These are phyloP conservation scores for Bipolaris cookei DNA, from an alignment of 2,329 filamentous ascomycete genomes.

Conservation along the genomic window DNA sequence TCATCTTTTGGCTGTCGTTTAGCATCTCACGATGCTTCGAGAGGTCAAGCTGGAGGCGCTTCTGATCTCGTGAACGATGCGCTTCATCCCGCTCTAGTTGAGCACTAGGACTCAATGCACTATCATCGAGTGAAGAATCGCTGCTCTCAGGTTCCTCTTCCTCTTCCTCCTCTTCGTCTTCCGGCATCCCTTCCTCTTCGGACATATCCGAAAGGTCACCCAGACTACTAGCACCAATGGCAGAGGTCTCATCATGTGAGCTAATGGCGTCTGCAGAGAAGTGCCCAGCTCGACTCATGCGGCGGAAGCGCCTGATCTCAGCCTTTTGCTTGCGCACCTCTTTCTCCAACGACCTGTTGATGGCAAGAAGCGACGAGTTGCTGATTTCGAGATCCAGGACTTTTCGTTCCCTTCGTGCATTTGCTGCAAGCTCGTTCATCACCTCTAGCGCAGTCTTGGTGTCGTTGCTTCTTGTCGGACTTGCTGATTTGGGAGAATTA, in stretches of 20 bases:
- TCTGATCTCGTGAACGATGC: slow-evolving; percentile 77
- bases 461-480: slow-evolving; percentile 64
- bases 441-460: slow-evolving; percentile 60
- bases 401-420: slow-evolving; percentile 89
- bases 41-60: slow-evolving; percentile 81
- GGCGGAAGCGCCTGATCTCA: slow-evolving; percentile 82
- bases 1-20: slow-evolving; percentile 91
- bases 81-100: slow-evolving; percentile 54
- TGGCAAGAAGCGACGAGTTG: slow-evolving; percentile 91
- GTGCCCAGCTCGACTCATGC: slow-evolving; percentile 81
- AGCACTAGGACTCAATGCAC: slow-evolving; percentile 49
- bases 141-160: slow-evolving; percentile 56
- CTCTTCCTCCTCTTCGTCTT: slow-evolving; percentile 51
- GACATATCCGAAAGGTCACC: slow-evolving; percentile 48
- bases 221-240: slow-evolving; percentile 42
- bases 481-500: slow-evolving; percentile 51
- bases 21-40: slow-evolving; percentile 88
- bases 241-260: slow-evolving; percentile 53
- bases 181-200: slow-evolving; percentile 42
- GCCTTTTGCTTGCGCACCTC: slow-evolving; percentile 90
- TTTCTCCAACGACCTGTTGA: slow-evolving; percentile 90
- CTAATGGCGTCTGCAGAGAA: slow-evolving; percentile 66
- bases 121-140: slow-evolving; percentile 61
- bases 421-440: slow-evolving; percentile 79
- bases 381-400: slow-evolving; percentile 96